Conservation (phyloP, 2,329 filamentous ascomycete genomes). For the Scolecobasidium constrictum region DNA sequence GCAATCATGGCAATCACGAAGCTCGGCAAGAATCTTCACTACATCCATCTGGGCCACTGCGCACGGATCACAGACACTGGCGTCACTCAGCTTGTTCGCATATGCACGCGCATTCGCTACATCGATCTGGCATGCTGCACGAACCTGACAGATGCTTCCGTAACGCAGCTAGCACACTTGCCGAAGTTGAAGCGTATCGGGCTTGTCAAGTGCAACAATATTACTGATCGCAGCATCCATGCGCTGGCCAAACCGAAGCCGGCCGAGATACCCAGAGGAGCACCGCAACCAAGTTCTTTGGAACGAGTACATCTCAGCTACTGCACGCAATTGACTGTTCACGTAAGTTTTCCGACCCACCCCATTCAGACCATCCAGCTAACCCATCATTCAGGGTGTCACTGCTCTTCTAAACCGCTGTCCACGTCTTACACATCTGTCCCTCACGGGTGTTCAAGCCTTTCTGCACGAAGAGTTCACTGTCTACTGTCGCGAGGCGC, state of each 20-base stretch:
- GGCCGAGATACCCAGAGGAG: slow-evolving; percentile 36
- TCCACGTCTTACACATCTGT: slow-evolving; percentile 84
- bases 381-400: slow-evolving; percentile 62
- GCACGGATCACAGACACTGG: slow-evolving; percentile 81
- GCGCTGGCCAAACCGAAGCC: slow-evolving; percentile 64
- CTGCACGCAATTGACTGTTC: slow-evolving; percentile 72
- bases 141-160: slow-evolving; percentile 76
- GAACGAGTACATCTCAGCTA: slow-evolving; percentile 96
- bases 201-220: slow-evolving; percentile 81
- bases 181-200: slow-evolving; percentile 93
- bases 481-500: slow-evolving; percentile 75
- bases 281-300: slow-evolving; percentile 53
- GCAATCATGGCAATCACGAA: slow-evolving; percentile 79
- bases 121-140: slow-evolving; percentile 96
- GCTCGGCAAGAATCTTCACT: slow-evolving; percentile 92
- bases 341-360: slow-evolving; percentile 43
- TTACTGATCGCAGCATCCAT: slow-evolving; percentile 82
- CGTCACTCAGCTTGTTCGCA: slow-evolving; percentile 70
- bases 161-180: slow-evolving; percentile 70
- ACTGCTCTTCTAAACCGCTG: slow-evolving; percentile 82
- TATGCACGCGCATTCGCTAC: slow-evolving; percentile 89
- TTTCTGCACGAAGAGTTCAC: slow-evolving; percentile 81
- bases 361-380: slow-evolving; percentile 15
- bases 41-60: slow-evolving; percentile 92
- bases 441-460: slow-evolving; percentile 83